Base-by-base conservation (phyloP, 2,329 filamentous ascomycete species). In the Xylaria sp. region DNA sequence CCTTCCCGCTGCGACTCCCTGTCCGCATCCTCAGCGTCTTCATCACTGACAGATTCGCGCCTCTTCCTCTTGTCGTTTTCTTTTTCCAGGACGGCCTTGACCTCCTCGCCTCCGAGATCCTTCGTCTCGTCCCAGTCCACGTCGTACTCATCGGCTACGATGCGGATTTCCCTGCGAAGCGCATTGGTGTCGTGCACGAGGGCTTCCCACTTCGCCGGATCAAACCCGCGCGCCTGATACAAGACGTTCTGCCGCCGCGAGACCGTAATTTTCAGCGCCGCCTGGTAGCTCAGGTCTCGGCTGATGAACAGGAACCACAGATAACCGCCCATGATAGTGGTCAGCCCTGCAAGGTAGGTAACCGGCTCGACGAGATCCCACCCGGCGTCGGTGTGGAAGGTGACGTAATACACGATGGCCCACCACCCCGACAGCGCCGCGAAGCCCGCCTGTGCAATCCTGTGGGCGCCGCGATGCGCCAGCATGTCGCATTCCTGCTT, bases 291-390 rank as follows among this genome's bases (percentile, higher is more conserved):
- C 12, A 97, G 90, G 81, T 97, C 94, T 23, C 92, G 89, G 81
- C 94, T 97, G 83, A 97, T 93, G 81, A 94, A 97, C 13, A 97
- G 83, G 79, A 98, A 97, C 93, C 94, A 98, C 63, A 97, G 84
- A 77, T 98, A 98, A 73, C 94, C 94, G 8, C 91, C 91, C 83
- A 97, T 97, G 76, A 97, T 89, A 13, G 92, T 94, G 0, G 90
- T 89, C 72, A 98, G 84, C n/a, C 94, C 92, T 1, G 92, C 94
- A 18, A 97, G 88, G 77, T 97, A 97, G 41, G 94, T 97, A 1
- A 97, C 89, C 0, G 94, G 94, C 81, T 97, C 94, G 85, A 97
- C 94, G 7, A 94, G 88, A 75, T 97, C 94, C 94, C 94, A 97
- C 5, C 94, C 94, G 69, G 92, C 85, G 51, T 94, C 89, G 0